Evolutionary conservation across 2,329 filamentous ascomycete species (phyloP).

Genomic region (Aspergillus quadrilineatus): DNA sequence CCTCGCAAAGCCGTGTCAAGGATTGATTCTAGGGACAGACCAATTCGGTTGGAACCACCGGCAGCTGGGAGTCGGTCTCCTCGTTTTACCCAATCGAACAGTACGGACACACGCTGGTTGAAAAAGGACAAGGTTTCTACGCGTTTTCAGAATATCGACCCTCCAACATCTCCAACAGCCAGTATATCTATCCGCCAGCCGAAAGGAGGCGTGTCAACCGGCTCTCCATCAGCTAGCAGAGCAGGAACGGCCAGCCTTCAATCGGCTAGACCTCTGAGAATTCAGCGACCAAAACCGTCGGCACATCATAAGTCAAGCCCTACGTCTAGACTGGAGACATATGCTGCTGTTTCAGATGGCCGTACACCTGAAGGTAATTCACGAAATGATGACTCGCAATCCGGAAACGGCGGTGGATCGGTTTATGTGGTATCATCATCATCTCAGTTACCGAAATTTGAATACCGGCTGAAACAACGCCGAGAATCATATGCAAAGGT

Average conservation of each 20-base stretch:
- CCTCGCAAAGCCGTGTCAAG: not conserved
- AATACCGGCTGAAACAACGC: constrained; percentile 34
- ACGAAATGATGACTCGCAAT: not conserved
- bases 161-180: constrained; percentile 37
- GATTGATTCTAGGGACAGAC: not conserved
- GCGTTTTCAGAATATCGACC: constrained; percentile 34
- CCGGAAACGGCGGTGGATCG: constrained; percentile 20
- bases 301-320: not conserved
- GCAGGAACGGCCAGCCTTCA: not conserved
- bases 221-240: not conserved
- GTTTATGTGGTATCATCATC: constrained; percentile 36
- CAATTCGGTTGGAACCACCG: not conserved
- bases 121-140: constrained; percentile 30
- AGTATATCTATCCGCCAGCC: constrained; percentile 23
- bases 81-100: constrained; percentile 2
- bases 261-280: not conserved
- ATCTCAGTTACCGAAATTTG: constrained; percentile 40
- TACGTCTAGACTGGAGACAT: not conserved
- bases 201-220: constrained; percentile 15
- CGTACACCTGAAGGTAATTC: not conserved
- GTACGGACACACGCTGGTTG: constrained; percentile 25
- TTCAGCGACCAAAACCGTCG: not conserved
- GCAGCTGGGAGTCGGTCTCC: not conserved
- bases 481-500: constrained; percentile 13
- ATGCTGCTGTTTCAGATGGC: not conserved